phyloP scores from a whole-genome alignment of 2,329 filamentous ascomycete genomes.

The Alternaria sp. region DNA sequence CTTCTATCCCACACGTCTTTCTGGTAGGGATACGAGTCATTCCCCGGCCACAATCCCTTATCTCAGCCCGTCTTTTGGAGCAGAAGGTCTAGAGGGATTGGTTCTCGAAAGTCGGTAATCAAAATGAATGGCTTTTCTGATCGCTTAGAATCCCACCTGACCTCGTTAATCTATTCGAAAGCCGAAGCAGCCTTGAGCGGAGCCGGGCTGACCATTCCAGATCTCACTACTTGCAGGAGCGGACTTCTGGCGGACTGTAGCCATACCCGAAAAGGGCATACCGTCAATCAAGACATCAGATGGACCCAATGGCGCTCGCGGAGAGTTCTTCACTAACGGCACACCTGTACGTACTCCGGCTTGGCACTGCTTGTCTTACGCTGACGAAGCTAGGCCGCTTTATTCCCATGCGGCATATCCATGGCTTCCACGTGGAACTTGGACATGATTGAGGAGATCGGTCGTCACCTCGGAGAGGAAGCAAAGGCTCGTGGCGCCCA shows the following conservation, averaged over 20 bases:
- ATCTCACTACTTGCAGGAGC: constrained; percentile 56
- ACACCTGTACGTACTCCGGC: constrained; percentile 45
- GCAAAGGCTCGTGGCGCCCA: constrained; percentile 75
- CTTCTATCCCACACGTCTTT: not conserved
- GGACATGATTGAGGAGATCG: constrained; percentile 71
- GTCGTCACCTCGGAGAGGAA: constrained; percentile 74
- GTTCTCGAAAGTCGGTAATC: not conserved
- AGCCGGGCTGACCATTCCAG: constrained; percentile 35
- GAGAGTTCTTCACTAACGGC: constrained; percentile 68
- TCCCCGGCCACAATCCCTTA: not conserved
- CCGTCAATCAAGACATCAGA: constrained; percentile 71
- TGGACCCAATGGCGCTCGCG: constrained; percentile 73
- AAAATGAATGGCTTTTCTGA: not conserved
- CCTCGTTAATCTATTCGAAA: constrained; percentile 12
- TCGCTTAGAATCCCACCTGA: constrained; percentile 14
- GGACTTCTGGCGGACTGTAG: constrained; percentile 73
- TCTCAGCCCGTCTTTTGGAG: not conserved
- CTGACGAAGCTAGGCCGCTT: constrained; percentile 64
- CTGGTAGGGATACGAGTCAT: not conserved
- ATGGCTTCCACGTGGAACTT: constrained; percentile 82
- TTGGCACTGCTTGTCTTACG: constrained; percentile 3
- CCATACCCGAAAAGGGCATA: constrained; percentile 65
- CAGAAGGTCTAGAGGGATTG: not conserved
- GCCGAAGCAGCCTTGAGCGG: constrained; percentile 7
- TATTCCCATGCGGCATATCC: constrained; percentile 80